Base-by-base conservation (phyloP, 148 eudicot species). In the Euryodendron excelsum region DNA sequence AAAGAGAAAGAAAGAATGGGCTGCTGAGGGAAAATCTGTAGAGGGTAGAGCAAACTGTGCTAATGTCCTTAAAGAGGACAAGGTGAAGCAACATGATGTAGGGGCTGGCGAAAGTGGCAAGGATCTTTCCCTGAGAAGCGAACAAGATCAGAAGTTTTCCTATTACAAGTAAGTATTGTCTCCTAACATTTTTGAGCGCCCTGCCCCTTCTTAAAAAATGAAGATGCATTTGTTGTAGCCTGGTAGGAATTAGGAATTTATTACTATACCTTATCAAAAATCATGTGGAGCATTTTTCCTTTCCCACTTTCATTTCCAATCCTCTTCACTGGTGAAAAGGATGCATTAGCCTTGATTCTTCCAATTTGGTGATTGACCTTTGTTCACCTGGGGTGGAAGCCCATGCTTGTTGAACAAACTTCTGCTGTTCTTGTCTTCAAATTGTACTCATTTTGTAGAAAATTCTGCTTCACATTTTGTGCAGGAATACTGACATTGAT, bases 1-100 rank as follows among this genome's bases (percentile, higher is more conserved):
- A 55, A 85, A 83, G 87, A 80, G 80, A 75, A 84, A 67, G 74
- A 87, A 83, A 77, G 80, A 64, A 62, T 27, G 25, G 28, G 69
- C 66, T 55, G 69, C 48, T 10, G 55, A 72, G 56, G 75, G 31
- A 63, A 69, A 45, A 71, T 4, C 62, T 44, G 33, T 75, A 41
- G 60, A 69, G 41, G 75, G 60, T 69, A 31, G 31, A 39, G 52
- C 74, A 58, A 69, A 69, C 70, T 5, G 9, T 36, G 47, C 14
- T 31, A 60, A 73, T 23, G 37, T 55, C 41, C n/a, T 28, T 66
- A 36, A 23, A 12, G 36, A 81, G 39, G 80, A 27, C 31, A 68
- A 33, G 2, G 7, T 23, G 20, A 82, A 69, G 37, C 70, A 76
- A 28, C 44, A 71, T 28, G 60, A 77, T 8, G 23, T 12, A 45